These are phyloP conservation scores for Apiospora phragmitis DNA, from an alignment of 2,329 filamentous ascomycete genomes.

Conservation along the genomic window DNA sequence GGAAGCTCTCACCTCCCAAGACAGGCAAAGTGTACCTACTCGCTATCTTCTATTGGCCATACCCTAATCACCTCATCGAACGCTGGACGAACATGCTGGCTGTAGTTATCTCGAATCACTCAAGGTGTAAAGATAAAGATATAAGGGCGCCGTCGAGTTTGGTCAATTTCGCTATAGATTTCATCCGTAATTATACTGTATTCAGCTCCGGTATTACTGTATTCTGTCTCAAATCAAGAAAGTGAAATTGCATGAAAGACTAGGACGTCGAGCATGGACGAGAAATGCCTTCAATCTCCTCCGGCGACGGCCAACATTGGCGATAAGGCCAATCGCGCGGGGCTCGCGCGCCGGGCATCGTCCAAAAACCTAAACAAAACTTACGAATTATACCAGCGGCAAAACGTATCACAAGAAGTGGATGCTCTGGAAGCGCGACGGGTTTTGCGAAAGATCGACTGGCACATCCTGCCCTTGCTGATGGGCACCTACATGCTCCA, in stretches of 20 bases:
- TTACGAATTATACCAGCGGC: conserved; percentile 31
- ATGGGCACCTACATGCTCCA: conserved; percentile 35
- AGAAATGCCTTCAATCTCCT: neutral
- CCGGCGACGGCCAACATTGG: neutral
- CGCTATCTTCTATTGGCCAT: neutral
- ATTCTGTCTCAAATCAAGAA: neutral
- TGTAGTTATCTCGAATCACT: neutral
- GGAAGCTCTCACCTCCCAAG: neutral
- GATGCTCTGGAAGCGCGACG: conserved; percentile 27
- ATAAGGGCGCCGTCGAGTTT: neutral
- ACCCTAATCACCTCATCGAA: neutral
- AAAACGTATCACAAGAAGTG: conserved; percentile 24
- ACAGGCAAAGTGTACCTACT: neutral
- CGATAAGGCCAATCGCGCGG: neutral
- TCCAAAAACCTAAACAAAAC: conserved; percentile 32
- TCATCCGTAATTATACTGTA: neutral
- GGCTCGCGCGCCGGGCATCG: conserved; percentile 16
- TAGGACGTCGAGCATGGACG: neutral
- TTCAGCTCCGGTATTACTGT: neutral
- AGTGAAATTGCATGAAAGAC: neutral
- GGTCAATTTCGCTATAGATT: neutral
- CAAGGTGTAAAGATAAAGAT: neutral
- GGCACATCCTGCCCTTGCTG: conserved; percentile 29
- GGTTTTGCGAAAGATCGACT: conserved; percentile 34
- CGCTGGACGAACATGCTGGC: neutral